A percentile compares a stretch with the other conserved stretches of the same genome.
phyloP scores from a whole-genome alignment of 306 rosid species.

The Lupinus albus region DNA sequence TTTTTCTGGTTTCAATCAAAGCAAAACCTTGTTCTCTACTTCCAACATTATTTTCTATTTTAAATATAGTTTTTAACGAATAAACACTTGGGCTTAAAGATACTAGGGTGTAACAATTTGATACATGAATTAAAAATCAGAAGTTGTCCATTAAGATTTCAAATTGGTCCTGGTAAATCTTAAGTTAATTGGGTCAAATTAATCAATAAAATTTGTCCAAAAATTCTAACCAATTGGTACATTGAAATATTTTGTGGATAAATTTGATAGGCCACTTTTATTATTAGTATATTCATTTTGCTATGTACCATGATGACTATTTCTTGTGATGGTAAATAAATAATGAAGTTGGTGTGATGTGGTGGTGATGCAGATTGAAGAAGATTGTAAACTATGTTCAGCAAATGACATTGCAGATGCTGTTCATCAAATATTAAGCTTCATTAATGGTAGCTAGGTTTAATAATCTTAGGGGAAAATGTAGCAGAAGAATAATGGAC shows the following conservation, averaged over 20 bases:
- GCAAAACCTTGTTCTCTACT: conserved; percentile 48
- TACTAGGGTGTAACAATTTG: too few species aligned
- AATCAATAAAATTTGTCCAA: too few species aligned
- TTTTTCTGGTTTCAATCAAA: conserved; percentile 53
- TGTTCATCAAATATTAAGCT: conserved; percentile 69
- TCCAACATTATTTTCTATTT: conserved; percentile 29
- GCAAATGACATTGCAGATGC: conserved; percentile 78
- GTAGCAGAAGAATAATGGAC: conserved; percentile 29
- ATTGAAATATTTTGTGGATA: too few species aligned
- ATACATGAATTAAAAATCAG: too few species aligned
- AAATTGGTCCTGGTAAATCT: too few species aligned
- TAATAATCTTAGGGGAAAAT: conserved; percentile 9
- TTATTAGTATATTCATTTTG: too few species aligned
- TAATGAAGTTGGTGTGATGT: conserved; percentile 32
- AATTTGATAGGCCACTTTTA: too few species aligned
- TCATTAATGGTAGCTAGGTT: conserved; percentile 55
- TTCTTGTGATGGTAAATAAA: conserved; percentile 8
- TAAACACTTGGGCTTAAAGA: too few species aligned
- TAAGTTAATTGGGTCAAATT: too few species aligned
- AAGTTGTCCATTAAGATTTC: too few species aligned
- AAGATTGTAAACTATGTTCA: conserved; percentile 70
- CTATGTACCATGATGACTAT: not conserved
- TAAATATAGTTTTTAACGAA: not conserved
- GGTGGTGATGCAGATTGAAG: conserved; percentile 75
- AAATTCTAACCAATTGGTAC: too few species aligned